Evolutionary conservation across 177 flowering plant genomes (phyloP).

Genomic region (Vitis hybrid): DNA sequence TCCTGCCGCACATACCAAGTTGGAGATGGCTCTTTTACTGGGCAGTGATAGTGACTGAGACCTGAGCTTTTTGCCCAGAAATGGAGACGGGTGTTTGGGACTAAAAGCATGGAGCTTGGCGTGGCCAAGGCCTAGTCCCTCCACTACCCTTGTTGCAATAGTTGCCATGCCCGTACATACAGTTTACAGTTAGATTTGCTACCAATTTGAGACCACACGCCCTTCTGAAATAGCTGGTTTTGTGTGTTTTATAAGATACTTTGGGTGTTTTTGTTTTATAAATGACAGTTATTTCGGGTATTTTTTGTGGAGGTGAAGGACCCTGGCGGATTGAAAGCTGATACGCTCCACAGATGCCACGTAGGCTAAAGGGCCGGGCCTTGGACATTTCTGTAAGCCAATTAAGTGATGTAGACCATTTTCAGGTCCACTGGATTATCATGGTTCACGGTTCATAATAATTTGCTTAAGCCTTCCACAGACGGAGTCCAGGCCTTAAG

Average conservation of each 20-base stretch:
- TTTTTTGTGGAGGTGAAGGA: conserved; percentile 31
- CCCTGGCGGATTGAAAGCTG: conserved; percentile 13
- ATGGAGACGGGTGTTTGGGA: conserved; percentile 34
- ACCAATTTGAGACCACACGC: conserved; percentile 24
- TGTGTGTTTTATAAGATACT: not conserved
- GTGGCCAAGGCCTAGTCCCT: conserved; percentile 23
- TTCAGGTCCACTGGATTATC: too few relatives aligned
- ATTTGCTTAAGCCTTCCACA: too few relatives aligned
- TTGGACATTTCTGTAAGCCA: not conserved
- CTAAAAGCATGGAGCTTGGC: conserved; percentile 23
- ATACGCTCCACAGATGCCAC: conserved; percentile 25
- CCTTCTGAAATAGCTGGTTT: not conserved
- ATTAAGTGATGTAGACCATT: too few relatives aligned
- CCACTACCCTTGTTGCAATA: conserved; percentile 29
- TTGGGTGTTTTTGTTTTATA: not conserved
- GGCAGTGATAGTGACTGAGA: conserved; percentile 8
- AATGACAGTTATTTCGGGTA: conserved; percentile 36
- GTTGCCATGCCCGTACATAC: conserved; percentile 42
- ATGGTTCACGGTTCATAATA: too few relatives aligned
- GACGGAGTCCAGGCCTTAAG: too few relatives aligned
- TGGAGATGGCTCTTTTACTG: conserved; percentile 7
- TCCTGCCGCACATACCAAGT: conserved; percentile 25
- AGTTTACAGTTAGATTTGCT: not conserved
- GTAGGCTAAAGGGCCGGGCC: not conserved
- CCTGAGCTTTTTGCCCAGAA: conserved; percentile 53